Conservation (phyloP, 2,329 filamentous ascomycete genomes). For the Ophiocordyceps australis region DNA sequence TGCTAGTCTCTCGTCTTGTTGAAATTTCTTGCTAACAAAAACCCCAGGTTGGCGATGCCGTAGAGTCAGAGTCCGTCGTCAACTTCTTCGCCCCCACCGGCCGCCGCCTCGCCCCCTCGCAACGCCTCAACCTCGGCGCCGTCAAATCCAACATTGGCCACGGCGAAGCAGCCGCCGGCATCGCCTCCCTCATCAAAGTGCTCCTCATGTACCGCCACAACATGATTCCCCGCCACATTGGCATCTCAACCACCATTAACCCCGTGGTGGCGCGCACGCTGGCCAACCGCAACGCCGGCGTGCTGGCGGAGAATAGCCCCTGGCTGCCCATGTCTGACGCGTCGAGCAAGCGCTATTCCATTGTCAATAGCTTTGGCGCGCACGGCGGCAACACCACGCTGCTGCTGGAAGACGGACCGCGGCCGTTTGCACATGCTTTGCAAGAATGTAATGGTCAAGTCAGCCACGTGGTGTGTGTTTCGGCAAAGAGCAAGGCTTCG, state of each 20-base stretch:
- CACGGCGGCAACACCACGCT: slow-evolving; percentile 43
- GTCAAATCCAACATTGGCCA: slow-evolving; percentile 34
- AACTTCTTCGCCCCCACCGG: not conserved
- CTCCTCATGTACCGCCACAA: slow-evolving; percentile 29
- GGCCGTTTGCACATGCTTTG: not conserved
- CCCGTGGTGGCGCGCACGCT: slow-evolving; percentile 21
- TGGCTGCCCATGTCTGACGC: slow-evolving; percentile 11
- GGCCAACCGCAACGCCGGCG: slow-evolving; percentile 17
- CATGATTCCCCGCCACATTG: slow-evolving; percentile 30
- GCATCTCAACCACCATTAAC: slow-evolving; percentile 31
- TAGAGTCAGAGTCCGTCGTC: slow-evolving; percentile 1
- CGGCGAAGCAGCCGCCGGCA: slow-evolving; percentile 22
- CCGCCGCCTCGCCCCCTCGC: not conserved
- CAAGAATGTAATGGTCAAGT: not conserved
- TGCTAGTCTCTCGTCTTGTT: no score
- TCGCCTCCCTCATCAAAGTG: slow-evolving; percentile 23
- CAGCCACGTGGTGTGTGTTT: slow-evolving; percentile 4
- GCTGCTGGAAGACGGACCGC: slow-evolving; percentile 34
- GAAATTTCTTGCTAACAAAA: no score
- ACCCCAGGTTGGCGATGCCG: slow-evolving; percentile 1
- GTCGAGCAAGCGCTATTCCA: slow-evolving; percentile 14
- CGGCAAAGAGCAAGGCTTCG: slow-evolving; percentile 4
- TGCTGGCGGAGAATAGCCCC: slow-evolving; percentile 15
- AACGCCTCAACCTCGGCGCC: slow-evolving; percentile 24
- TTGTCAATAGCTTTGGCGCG: slow-evolving; percentile 34